These are phyloP conservation scores for Lophium mytilinum DNA, from an alignment of 495 filamentous ascomycete species.

Conservation along the genomic window DNA sequence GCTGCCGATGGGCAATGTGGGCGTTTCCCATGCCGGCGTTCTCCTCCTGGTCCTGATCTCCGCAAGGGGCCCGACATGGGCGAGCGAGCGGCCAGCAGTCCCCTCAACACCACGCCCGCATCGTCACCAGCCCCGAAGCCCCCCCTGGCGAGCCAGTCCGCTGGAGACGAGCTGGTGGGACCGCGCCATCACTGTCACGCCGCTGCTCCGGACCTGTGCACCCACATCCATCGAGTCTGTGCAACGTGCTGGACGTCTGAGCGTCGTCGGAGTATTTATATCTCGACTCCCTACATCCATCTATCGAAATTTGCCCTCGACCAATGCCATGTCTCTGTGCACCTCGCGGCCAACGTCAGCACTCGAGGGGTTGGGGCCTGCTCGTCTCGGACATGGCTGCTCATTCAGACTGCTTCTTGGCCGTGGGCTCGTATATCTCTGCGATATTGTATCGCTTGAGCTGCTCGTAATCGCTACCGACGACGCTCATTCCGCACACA, in stretches of 20 bases:
- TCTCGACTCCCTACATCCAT: too few species aligned
- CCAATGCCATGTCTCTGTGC: too few species aligned
- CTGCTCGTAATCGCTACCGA: conserved; percentile 58
- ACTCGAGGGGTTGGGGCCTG: too few species aligned
- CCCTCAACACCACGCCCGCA: not conserved
- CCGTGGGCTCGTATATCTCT: conserved; percentile 51
- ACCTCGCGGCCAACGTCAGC: too few species aligned
- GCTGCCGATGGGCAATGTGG: not conserved
- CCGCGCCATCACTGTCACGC: conserved; percentile 10
- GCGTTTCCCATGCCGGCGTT: not conserved
- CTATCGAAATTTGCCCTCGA: too few species aligned
- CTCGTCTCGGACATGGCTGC: too few species aligned
- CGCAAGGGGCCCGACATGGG: not conserved
- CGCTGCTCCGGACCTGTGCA: conserved; percentile 5
- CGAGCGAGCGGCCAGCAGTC: not conserved
- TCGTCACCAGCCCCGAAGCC: not conserved
- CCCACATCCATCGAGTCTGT: not conserved
- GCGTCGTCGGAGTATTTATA: too few species aligned
- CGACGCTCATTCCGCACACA: conserved; percentile 70
- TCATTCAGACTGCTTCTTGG: conserved; percentile 19
- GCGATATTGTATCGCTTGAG: conserved; percentile 66
- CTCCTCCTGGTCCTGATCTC: not conserved
- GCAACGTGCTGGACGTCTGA: too few species aligned
- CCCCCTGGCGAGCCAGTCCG: not conserved
- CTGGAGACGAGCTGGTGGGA: conserved; percentile 17